Evolutionary conservation across 1,284 basidiomycete genomes (phyloP).

Genomic region (Ceratobasidium sp.): DNA sequence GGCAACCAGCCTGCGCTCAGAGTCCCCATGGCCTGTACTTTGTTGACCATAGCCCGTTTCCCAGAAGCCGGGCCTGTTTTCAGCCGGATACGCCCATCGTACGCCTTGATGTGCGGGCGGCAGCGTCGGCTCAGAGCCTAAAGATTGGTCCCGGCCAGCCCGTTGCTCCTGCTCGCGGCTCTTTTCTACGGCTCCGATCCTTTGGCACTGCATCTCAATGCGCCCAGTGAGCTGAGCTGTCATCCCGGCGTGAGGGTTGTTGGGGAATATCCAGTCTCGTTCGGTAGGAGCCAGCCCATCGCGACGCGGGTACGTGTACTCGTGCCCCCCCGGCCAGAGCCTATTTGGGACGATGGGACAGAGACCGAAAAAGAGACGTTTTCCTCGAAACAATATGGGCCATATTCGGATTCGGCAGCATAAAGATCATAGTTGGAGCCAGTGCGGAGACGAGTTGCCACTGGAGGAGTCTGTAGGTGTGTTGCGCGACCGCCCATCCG

Average conservation of each 20-base stretch:
- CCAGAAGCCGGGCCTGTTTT: slow-evolving; percentile 44
- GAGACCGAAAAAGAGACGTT: slow-evolving; percentile 11
- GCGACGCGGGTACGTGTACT: slow-evolving; percentile 1
- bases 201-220: slow-evolving; percentile 34
- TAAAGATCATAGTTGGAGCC: slow-evolving; percentile 39
- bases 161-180: slow-evolving; percentile 32
- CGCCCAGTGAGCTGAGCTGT: slow-evolving; percentile 41
- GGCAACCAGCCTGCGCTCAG: slow-evolving; percentile 4
- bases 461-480: slow-evolving; percentile 21
- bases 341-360: not conserved
- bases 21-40: not conserved
- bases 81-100: slow-evolving; percentile 36
- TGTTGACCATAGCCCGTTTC: slow-evolving; percentile 37
- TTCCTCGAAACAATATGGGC: slow-evolving; percentile 29
- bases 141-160: not conserved
- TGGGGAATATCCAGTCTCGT: slow-evolving; percentile 28
- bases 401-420: slow-evolving; percentile 34
- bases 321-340: not conserved
- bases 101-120: slow-evolving; percentile 35
- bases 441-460: slow-evolving; percentile 28
- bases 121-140: slow-evolving; percentile 4
- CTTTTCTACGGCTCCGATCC: slow-evolving; percentile 39
- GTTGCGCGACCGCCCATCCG: slow-evolving; percentile 18
- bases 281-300: slow-evolving; percentile 2
- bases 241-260: slow-evolving; percentile 20